These are phyloP conservation scores for Suillus subluteus DNA, from an alignment of 768 basidiomycete species.

Conservation along the genomic window DNA sequence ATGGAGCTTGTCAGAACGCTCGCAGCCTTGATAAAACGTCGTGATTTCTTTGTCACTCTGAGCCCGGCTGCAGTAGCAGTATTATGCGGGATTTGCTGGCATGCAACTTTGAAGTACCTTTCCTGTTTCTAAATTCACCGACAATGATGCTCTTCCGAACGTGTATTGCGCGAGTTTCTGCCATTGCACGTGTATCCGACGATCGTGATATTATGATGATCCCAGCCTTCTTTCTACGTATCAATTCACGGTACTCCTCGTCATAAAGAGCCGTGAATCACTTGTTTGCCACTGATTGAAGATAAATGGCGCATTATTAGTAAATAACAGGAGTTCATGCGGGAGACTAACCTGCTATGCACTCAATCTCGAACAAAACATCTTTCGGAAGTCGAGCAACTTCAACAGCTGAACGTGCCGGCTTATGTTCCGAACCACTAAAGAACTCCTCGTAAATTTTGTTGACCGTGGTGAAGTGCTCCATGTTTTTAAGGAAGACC, in stretches of 20 bases:
- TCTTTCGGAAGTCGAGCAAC: constrained; percentile 88
- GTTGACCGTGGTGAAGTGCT: constrained; percentile 87
- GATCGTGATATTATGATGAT: not conserved
- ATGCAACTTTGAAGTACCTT: not conserved
- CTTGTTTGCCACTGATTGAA: not conserved
- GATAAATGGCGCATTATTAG: not conserved
- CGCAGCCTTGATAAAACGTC: too few species aligned
- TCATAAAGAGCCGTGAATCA: not conserved
- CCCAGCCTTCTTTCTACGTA: not conserved
- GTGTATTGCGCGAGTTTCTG: not conserved
- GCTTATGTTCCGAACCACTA: constrained; percentile 73
- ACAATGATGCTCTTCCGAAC: not conserved
- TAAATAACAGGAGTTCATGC: not conserved
- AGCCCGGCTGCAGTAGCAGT: too few species aligned
- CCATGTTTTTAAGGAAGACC: constrained; percentile 94
- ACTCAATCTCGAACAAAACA: constrained; percentile 92
- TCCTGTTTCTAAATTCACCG: not conserved
- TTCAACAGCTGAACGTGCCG: constrained; percentile 92
- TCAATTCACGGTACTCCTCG: not conserved
- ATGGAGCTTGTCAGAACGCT: too few species aligned
- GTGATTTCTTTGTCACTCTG: too few species aligned
- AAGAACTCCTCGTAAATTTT: constrained; percentile 83
- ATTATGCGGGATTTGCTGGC: too few species aligned
- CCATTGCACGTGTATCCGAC: not conserved
- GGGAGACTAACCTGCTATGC: constrained; percentile 65